Base-by-base conservation (phyloP, 176 grass and related monocot genomes). In the Carex myosuroides region DNA sequence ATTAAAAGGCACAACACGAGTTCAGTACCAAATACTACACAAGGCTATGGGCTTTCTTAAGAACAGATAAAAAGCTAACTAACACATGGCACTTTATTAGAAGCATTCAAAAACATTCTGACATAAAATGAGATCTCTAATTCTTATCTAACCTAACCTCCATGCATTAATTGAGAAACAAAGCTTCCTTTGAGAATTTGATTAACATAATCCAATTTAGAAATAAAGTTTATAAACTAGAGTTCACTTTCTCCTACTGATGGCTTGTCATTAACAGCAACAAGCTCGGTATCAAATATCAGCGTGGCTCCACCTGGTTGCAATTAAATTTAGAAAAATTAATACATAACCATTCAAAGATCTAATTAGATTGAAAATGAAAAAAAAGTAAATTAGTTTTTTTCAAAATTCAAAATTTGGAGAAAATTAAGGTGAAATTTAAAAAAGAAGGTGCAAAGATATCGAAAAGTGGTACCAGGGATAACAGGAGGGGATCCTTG, bases 201-300 rank as follows among this genome's bases (percentile, higher is more conserved):
- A n/a, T 77, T 32, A 77, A 77, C 4, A 21, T 8, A 80, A 64
- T 20, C n/a, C 16, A 18, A 79, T 6, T 12, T 2, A 29, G n/a
- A 3, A n/a, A 33, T 64, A 32, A 18, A 53, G 33, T 16, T 0
- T 4, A 53, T 18, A 77, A 77, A 85, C 80, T 94, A 97, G 35
- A 99, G 91, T 60, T 99, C 92, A 58, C 48, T 90, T 33, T 33
- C 82, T 60, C 29, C 76, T 29, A 24, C 60, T 29, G 83, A 20
- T 54, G 92, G 89, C 22, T 99, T 87, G 10, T 83, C 96, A 82
- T 99, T 99, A 58, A 99, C 88, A 32, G 96, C 80, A 44, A 99
- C 93, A 84, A 99, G 96, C 78, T 99, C 96, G 0, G 96, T 99
- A 11, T 99, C 96, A 33, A 99, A 99, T 53, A 99, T 88, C 29